Percentiles rank a stretch among this genome's conserved stretches.
Conservation (phyloP, 805 yeast genomes). For the Blastobotrys attinorum region DNA sequence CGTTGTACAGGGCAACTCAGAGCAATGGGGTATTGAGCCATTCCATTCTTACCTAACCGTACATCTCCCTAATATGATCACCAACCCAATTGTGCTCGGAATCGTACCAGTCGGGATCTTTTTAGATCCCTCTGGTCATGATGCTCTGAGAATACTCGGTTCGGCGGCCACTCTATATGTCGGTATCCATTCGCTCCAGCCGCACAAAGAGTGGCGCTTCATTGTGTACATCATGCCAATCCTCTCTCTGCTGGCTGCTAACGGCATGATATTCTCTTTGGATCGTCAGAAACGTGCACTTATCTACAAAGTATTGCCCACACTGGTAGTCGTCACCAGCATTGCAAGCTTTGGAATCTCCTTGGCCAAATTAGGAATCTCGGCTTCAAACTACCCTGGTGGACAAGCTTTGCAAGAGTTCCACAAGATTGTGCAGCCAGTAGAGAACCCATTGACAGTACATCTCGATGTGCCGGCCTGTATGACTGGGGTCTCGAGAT, state of each 20-base stretch:
- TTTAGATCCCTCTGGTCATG: conserved; percentile 26
- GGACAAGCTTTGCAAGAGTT: conserved; percentile 59
- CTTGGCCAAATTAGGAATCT: conserved; percentile 47
- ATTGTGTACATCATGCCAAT: conserved; percentile 69
- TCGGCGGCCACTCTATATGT: conserved; percentile 49
- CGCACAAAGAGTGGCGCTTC: conserved; percentile 94
- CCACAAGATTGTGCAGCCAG: conserved; percentile 32
- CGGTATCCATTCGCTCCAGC: conserved; percentile 64
- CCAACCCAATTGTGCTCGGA: conserved; percentile 28
- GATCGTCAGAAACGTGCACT: conserved; percentile 9
- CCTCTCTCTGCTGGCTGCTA: conserved; percentile 54
- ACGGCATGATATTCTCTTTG: conserved; percentile 35
- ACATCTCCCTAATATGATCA: conserved; percentile 36
- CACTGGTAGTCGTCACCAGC: conserved; percentile 26
- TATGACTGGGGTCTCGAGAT: conserved; percentile 79
- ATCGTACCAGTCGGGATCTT: conserved; percentile 39
- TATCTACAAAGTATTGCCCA: conserved; percentile 11
- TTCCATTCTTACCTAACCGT: conserved; percentile 54
- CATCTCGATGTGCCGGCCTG: conserved; percentile 77
- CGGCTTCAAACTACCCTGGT: conserved; percentile 82
- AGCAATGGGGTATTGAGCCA: conserved; percentile 84
- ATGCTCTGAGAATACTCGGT: conserved; percentile 38
- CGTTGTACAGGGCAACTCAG: conserved; percentile 63
- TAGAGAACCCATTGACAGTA: conserved; percentile 27
- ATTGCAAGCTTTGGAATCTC: conserved; percentile 36